Conservation (phyloP, 2,329 filamentous ascomycete genomes). For the Taxawa tesnikishii region DNA sequence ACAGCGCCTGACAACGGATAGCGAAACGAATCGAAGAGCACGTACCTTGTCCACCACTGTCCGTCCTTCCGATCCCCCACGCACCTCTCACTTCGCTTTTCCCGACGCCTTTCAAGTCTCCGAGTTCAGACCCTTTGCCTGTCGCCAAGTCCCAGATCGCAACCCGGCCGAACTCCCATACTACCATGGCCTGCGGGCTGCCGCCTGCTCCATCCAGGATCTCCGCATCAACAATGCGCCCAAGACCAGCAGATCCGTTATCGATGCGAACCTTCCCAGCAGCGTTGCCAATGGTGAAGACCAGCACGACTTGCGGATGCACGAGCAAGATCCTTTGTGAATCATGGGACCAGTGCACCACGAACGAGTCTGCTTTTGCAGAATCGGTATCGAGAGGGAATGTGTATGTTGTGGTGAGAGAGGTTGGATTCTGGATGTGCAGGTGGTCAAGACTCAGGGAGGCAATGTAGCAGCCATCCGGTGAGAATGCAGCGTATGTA, state of each 20-base stretch:
- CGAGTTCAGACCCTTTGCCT: constrained; percentile 15
- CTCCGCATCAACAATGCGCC: constrained; percentile 30
- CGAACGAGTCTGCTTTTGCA: constrained; percentile 17
- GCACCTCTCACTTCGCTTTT: constrained; percentile 13
- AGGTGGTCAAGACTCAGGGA: constrained; percentile 24
- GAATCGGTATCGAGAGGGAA: constrained; percentile 16
- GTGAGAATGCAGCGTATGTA: constrained; percentile 22
- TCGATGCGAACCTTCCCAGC: constrained; percentile 30
- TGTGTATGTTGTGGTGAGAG: constrained; percentile 22
- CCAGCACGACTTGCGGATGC: constrained; percentile 24
- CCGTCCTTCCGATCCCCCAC: constrained; percentile 4
- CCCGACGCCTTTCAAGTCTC: constrained; percentile 19
- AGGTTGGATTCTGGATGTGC: constrained; percentile 24
- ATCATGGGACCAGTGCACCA: constrained; percentile 25
- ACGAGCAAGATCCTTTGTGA: constrained; percentile 28
- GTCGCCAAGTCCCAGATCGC: constrained; percentile 36
- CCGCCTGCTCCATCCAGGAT: constrained; percentile 22
- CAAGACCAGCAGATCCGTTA: constrained; percentile 36
- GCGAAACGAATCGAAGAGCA: too few species aligned
- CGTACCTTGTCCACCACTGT: constrained; percentile 13
- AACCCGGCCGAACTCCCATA: constrained; percentile 36
- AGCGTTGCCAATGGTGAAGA: constrained; percentile 29
- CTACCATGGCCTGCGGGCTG: constrained; percentile 29
- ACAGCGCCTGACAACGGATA: too few species aligned
- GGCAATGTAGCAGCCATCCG: constrained; percentile 25